phyloP scores from a whole-genome alignment of 441 rosid species.

The Omphalea diandra region DNA sequence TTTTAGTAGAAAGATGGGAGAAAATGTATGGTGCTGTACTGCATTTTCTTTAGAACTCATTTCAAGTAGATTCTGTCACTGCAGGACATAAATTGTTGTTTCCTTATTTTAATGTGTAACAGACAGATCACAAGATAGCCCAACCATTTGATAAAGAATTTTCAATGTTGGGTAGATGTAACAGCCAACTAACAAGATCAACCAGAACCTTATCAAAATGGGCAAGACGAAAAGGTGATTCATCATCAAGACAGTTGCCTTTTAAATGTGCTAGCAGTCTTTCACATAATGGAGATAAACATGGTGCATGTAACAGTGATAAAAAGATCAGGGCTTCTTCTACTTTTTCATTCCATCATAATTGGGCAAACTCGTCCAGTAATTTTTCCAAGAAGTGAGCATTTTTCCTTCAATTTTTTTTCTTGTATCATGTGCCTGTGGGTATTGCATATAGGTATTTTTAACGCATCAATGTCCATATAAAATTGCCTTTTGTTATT shows the following conservation, averaged over 20 bases:
- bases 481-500: background rate
- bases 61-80: slow-evolving; percentile 18
- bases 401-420: slow-evolving; percentile 14
- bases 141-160: slow-evolving; percentile 44
- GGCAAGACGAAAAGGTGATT: slow-evolving; percentile 24
- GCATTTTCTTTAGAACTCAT: slow-evolving; percentile 10
- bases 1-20: slow-evolving; percentile 47
- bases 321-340: slow-evolving; percentile 34
- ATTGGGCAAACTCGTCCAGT: slow-evolving; percentile 25
- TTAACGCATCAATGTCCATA: background rate
- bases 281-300: slow-evolving; percentile 28
- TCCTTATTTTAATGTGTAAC: slow-evolving; percentile 33
- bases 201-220: slow-evolving; percentile 31
- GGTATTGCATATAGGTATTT: background rate
- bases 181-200: slow-evolving; percentile 26
- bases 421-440: background rate
- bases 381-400: slow-evolving; percentile 42
- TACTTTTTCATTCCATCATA: slow-evolving; percentile 23
- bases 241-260: slow-evolving; percentile 36
- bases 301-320: slow-evolving; percentile 20
- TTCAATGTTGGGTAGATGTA: slow-evolving; percentile 37
- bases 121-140: slow-evolving; percentile 41
- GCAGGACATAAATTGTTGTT: slow-evolving; percentile 15
- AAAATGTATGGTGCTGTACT: slow-evolving; percentile 43
- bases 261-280: slow-evolving; percentile 28